Evolutionary conservation across 2,329 filamentous ascomycete species (phyloP), one percentile per base, ranked within the genome.

Genomic region (Aspergillus pseudoglaucus): DNA sequence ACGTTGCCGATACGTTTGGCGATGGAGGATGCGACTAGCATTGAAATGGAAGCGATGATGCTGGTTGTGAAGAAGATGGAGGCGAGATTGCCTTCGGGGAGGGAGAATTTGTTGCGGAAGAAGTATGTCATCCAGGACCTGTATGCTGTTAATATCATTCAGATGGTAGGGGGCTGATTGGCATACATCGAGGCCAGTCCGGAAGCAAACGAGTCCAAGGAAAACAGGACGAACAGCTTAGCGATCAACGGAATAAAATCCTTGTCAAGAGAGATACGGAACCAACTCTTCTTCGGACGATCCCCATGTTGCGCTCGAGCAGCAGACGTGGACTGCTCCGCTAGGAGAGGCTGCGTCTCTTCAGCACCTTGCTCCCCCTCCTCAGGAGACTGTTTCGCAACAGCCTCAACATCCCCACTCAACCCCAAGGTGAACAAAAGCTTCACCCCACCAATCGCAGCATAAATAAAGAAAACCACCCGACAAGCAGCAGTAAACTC

Each of bases 121-220:
- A 77, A 80, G 60, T 79, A 81, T 48, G 75, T 80, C 53, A 80
- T 76, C 70, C 71, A 73, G 2, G 70, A 71, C 25, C 66, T 66
- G 42, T 0, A 27, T 10, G 42, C 27, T 70, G 27, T 59, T 44
- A 59, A 45, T 17, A 45, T 43, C 18, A 43, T 32, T 14, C 12
- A 27, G 56, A 8, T n/a, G 67, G 66, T 56, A 66, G 68, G 14
- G 14, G n/a, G 41, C n/a, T 33, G 17, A 17, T 23, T 18, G 6
- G 70, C 77, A 64, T 69, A 82, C 73, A 81, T 59, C 18, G 82
- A 80, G 3, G 82, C 83, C 62, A 90, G 76, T 2, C 87, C 86
- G 1, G 82, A 84, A 1, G 84, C 85, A 48, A 89, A 78, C 0
- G 82, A 79, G 62, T 90, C 86, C 5, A 89, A 59, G 1, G 77